Evolutionary conservation across 2,329 filamentous ascomycete species (phyloP).

Genomic region (Colletotrichum camelliae): DNA sequence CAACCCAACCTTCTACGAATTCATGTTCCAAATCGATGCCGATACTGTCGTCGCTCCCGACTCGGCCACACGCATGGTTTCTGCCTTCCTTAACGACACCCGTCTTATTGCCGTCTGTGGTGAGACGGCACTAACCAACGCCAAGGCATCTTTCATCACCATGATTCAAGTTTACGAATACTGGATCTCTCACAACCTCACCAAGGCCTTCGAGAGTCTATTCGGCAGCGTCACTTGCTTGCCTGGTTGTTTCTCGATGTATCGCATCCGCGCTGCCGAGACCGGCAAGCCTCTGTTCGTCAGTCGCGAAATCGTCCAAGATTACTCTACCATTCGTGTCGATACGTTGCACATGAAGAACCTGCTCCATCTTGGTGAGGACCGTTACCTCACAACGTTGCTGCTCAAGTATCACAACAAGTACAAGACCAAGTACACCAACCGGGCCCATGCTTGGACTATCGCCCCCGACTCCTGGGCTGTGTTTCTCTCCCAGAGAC

Average conservation of each 20-base stretch:
- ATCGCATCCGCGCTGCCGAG: slow-evolving; percentile 92
- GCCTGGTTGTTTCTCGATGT: slow-evolving; percentile 99
- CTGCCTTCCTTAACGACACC: slow-evolving; percentile 89
- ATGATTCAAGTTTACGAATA: slow-evolving; percentile 99
- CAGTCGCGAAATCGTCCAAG: slow-evolving; percentile 86
- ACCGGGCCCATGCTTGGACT: slow-evolving; percentile 91
- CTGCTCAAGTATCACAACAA: slow-evolving; percentile 89
- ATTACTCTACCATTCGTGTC: slow-evolving; percentile 91
- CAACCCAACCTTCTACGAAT: slow-evolving; percentile 98
- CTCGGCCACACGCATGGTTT: slow-evolving; percentile 89
- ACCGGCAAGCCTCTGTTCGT: slow-evolving; percentile 96
- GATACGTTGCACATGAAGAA: slow-evolving; percentile 99
- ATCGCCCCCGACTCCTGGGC: slow-evolving; percentile 93
- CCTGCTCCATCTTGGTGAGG: slow-evolving; percentile 92
- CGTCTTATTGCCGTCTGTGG: slow-evolving; percentile 93
- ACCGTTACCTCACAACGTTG: slow-evolving; percentile 95
- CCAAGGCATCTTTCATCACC: slow-evolving; percentile 90
- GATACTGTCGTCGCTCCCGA: slow-evolving; percentile 93
- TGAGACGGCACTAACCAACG: slow-evolving; percentile 92
- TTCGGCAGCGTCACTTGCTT: slow-evolving; percentile 98
- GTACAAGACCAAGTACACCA: slow-evolving; percentile 99
- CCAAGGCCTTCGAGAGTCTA: slow-evolving; percentile 95
- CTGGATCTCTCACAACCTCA: slow-evolving; percentile 97
- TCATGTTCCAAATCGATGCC: slow-evolving; percentile 93
- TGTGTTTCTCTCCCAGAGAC: slow-evolving; percentile 96